These are phyloP conservation scores for Fusarium succisae DNA, from an alignment of 2,329 filamentous ascomycete genomes.

Conservation along the genomic window DNA sequence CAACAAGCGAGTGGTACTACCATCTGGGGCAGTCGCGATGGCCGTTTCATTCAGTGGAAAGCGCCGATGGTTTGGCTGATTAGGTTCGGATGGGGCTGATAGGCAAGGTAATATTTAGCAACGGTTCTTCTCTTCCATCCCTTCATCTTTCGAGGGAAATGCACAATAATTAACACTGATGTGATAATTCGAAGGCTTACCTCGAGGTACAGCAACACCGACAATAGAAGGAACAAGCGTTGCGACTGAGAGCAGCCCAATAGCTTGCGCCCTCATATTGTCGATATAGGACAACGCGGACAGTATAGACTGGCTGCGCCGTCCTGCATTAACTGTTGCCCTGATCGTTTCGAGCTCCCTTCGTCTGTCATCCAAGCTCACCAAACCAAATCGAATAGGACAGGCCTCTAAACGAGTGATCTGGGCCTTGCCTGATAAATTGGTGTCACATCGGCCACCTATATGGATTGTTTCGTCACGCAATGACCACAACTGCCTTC, in stretches of 20 bases:
- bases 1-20: slow-evolving; percentile 21
- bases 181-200: slow-evolving; percentile 17
- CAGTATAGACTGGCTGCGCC: not conserved
- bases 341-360: slow-evolving; percentile 1
- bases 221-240: slow-evolving; percentile 22
- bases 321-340: not conserved
- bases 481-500: not conserved
- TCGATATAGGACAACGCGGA: not conserved
- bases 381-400: not conserved
- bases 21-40: slow-evolving; percentile 10
- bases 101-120: slow-evolving; percentile 2
- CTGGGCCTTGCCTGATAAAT: slow-evolving; percentile 8
- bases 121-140: not conserved
- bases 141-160: not conserved
- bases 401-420: slow-evolving; percentile 32
- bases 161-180: not conserved
- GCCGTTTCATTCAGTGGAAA: slow-evolving; percentile 30
- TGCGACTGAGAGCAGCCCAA: slow-evolving; percentile 30
- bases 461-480: not conserved
- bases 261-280: slow-evolving; percentile 33
- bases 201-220: slow-evolving; percentile 28
- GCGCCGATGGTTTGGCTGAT: slow-evolving; percentile 8
- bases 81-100: slow-evolving; percentile 4
- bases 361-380: slow-evolving; percentile 9
- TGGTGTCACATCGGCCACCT: slow-evolving; percentile 7